Conservation (phyloP, 2,329 filamentous ascomycete species). For the Rhexocercosporidium sp. region DNA sequence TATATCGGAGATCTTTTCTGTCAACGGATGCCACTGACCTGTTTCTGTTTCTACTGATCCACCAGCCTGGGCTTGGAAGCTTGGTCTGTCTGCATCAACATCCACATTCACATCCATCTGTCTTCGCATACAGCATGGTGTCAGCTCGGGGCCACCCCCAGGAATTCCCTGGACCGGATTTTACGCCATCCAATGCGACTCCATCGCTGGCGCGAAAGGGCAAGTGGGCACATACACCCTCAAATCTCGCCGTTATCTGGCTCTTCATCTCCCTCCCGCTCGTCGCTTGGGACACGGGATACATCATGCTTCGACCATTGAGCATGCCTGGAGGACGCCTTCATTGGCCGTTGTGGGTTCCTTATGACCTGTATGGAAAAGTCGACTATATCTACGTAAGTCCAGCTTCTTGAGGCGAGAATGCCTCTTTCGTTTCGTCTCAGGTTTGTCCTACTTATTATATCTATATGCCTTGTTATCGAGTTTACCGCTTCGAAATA, state of each 20-base stretch:
- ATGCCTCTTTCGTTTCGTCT: background rate
- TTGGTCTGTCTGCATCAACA: no score
- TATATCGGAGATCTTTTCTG: no score
- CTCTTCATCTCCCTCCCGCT: slow-evolving; percentile 66
- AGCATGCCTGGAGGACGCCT: slow-evolving; percentile 68
- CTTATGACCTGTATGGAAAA: slow-evolving; percentile 68
- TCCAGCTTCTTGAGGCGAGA: slow-evolving; percentile 36
- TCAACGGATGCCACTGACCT: no score
- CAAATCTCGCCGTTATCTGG: slow-evolving; percentile 64
- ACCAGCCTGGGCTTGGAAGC: no score
- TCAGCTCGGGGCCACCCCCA: slow-evolving; percentile 59
- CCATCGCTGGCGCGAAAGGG: slow-evolving; percentile 35
- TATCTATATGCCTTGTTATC: background rate
- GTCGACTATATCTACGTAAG: slow-evolving; percentile 66
- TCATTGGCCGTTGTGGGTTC: slow-evolving; percentile 66
- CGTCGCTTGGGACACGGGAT: slow-evolving; percentile 70
- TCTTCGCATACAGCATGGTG: slow-evolving; percentile 52
- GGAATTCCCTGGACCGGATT: slow-evolving; percentile 49
- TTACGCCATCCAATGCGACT: slow-evolving; percentile 35
- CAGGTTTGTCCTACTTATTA: background rate
- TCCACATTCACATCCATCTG: background rate
- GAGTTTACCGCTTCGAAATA: background rate
- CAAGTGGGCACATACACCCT: slow-evolving; percentile 64
- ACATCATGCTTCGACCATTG: slow-evolving; percentile 69
- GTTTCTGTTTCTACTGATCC: no score